phyloP scores from a whole-genome alignment of 495 filamentous ascomycete species.

The Antarctomyces pellizariae region DNA sequence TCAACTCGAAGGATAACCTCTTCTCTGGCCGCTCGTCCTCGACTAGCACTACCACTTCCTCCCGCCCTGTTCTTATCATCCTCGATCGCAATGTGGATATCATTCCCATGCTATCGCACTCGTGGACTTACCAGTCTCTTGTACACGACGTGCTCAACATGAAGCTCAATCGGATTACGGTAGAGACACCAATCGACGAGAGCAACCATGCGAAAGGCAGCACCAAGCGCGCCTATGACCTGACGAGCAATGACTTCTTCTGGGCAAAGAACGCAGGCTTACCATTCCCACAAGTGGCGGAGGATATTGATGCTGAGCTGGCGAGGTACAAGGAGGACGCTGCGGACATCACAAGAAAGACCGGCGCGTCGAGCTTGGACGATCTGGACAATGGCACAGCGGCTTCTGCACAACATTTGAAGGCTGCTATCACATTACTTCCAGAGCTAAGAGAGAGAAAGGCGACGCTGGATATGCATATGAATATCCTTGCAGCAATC shows the following conservation, averaged over 20 bases:
- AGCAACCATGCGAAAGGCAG: conserved; percentile 41
- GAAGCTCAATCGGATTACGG: conserved; percentile 88
- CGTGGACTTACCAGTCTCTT: conserved; percentile 95
- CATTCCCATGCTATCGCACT: conserved; percentile 96
- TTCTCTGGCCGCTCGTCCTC: conserved; percentile 40
- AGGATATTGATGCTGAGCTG: conserved; percentile 83
- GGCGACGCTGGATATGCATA: conserved; percentile 85
- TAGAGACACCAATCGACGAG: conserved; percentile 62
- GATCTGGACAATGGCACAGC: conserved; percentile 78
- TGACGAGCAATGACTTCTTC: conserved; percentile 86
- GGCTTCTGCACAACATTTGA: conserved; percentile 78
- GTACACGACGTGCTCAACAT: conserved; percentile 87
- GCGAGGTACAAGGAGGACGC: conserved; percentile 92
- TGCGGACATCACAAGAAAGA: conserved; percentile 82
- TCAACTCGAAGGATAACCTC: conserved; percentile 92
- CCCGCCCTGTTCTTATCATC: conserved; percentile 66
- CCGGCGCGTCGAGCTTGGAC: conserved; percentile 78
- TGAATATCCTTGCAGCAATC: conserved; percentile 84
- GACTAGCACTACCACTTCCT: conserved; percentile 30
- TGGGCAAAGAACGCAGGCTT: conserved; percentile 85
- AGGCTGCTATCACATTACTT: conserved; percentile 78
- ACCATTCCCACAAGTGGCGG: conserved; percentile 89
- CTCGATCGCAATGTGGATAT: conserved; percentile 89
- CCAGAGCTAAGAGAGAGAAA: conserved; percentile 88
- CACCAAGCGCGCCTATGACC: conserved; percentile 69